Percentiles rank a stretch among this genome's conserved stretches.
These are phyloP conservation scores for Verticillium tricorpus DNA, from an alignment of 2,329 filamentous ascomycete species.

Conservation along the genomic window DNA sequence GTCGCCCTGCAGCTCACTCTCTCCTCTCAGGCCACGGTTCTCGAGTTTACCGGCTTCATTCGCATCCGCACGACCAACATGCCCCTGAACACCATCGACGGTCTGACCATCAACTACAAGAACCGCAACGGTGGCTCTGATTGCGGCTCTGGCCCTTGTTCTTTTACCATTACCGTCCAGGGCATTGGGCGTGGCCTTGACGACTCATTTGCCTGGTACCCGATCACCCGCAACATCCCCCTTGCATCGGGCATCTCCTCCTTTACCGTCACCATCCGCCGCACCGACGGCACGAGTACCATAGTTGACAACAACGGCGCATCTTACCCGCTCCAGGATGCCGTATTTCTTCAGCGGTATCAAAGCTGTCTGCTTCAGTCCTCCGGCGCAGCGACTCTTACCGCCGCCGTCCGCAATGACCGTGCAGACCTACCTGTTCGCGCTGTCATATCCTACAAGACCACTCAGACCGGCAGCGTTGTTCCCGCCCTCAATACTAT, in stretches of 20 bases:
- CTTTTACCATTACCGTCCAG: constrained; percentile 38
- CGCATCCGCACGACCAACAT: constrained; percentile 50
- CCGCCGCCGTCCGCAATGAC: constrained; percentile 46
- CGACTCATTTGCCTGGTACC: constrained; percentile 54
- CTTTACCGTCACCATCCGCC: constrained; percentile 49
- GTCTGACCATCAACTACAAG: constrained; percentile 50
- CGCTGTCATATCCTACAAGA: constrained; percentile 40
- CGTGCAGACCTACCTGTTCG: constrained; percentile 33
- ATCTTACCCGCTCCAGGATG: constrained; percentile 50
- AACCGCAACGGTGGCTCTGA: constrained; percentile 44
- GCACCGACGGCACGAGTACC: constrained; percentile 39
- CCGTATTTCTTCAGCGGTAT: constrained; percentile 47
- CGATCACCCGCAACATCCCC: constrained; percentile 45
- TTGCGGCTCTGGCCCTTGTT: constrained; percentile 37
- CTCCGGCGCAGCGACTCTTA: constrained; percentile 36
- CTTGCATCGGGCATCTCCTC: constrained; percentile 57
- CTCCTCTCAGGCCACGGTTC: constrained; percentile 37
- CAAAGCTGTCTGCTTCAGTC: constrained; percentile 50
- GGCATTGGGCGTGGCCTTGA: constrained; percentile 53
- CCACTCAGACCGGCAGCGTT: constrained; percentile 32
- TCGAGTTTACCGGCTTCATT: constrained; percentile 51
- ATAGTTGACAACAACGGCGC: constrained; percentile 54
- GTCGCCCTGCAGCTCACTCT: constrained; percentile 52
- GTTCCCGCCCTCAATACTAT: constrained; percentile 34
- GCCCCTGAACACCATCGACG: constrained; percentile 34